Percentiles rank a stretch among this genome's conserved stretches.
These are phyloP conservation scores for Scedosporium aurantiacum DNA, from an alignment of 2,329 filamentous ascomycete genomes.

Conservation along the genomic window DNA sequence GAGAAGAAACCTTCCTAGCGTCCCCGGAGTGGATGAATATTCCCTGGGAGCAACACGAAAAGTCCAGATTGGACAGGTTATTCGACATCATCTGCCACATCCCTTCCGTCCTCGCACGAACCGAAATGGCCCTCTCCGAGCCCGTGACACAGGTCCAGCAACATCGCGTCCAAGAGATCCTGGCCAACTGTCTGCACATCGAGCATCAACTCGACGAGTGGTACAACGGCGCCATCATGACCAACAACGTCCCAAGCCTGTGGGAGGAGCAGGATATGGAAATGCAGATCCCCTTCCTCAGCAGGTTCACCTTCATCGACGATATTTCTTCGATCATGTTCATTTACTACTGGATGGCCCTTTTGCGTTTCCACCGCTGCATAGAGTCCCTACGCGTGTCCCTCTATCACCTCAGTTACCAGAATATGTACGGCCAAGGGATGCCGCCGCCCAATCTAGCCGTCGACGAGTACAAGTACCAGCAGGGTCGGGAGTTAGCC, in stretches of 20 bases:
- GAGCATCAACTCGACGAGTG: slow-evolving; percentile 38
- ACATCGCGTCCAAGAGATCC: slow-evolving; percentile 34
- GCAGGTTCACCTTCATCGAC: slow-evolving; percentile 33
- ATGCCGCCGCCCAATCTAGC: slow-evolving; percentile 23
- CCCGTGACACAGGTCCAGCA: slow-evolving; percentile 30
- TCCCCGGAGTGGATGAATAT: slow-evolving; percentile 37
- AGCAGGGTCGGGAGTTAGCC: slow-evolving; percentile 32
- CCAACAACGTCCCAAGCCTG: slow-evolving; percentile 21
- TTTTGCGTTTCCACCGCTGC: slow-evolving; percentile 37
- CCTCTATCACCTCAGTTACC: slow-evolving; percentile 31
- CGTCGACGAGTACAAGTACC: slow-evolving; percentile 31
- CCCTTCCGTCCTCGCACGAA: slow-evolving; percentile 33
- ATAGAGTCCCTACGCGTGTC: slow-evolving; percentile 32
- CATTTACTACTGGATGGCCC: slow-evolving; percentile 42
- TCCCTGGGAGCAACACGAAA: slow-evolving; percentile 41
- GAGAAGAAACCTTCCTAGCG: slow-evolving; percentile 39
- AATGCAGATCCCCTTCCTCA: slow-evolving; percentile 30
- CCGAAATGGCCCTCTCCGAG: slow-evolving; percentile 29
- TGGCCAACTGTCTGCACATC: slow-evolving; percentile 34
- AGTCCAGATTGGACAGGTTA: slow-evolving; percentile 38
- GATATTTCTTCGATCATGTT: slow-evolving; percentile 33
- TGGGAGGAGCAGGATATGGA: slow-evolving; percentile 16
- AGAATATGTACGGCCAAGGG: slow-evolving; percentile 24
- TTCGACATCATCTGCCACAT: slow-evolving; percentile 38
- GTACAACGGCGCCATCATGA: slow-evolving; percentile 20